These are phyloP conservation scores for Cerioporus squamosus DNA, from an alignment of 1,284 basidiomycete genomes.

Conservation along the genomic window DNA sequence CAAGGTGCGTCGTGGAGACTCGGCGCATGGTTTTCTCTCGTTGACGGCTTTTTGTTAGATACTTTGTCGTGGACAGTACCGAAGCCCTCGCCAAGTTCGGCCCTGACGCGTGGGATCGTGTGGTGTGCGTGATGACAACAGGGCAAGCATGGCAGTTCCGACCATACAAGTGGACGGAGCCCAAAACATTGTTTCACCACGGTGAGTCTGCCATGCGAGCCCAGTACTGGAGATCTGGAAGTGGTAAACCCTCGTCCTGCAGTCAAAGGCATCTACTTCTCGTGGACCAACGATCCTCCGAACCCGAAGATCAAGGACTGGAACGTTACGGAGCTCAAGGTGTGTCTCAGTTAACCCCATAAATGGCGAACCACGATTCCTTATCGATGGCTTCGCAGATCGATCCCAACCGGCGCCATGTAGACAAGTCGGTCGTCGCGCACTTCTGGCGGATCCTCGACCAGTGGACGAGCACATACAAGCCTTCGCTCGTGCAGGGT, in stretches of 20 bases:
- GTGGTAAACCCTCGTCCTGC: slow-evolving; percentile 6
- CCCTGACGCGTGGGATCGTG: slow-evolving; percentile 91
- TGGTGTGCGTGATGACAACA: slow-evolving; percentile 96
- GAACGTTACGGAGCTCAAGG: slow-evolving; percentile 95
- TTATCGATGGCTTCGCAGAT: slow-evolving; percentile 55
- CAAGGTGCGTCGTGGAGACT: slow-evolving; percentile 39
- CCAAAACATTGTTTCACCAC: slow-evolving; percentile 89
- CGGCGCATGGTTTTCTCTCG: background rate
- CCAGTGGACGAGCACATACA: slow-evolving; percentile 80
- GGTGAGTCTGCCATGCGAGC: slow-evolving; percentile 54
- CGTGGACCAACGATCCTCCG: slow-evolving; percentile 90
- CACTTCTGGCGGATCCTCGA: slow-evolving; percentile 95
- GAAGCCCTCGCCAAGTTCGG: slow-evolving; percentile 94
- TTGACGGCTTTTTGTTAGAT: slow-evolving; percentile 38
- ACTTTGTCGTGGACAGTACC: slow-evolving; percentile 90
- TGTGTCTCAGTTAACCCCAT: slow-evolving; percentile 34
- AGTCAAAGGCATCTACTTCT: slow-evolving; percentile 94
- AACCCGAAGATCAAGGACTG: slow-evolving; percentile 92
- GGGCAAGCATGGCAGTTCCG: slow-evolving; percentile 98
- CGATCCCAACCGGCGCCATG: slow-evolving; percentile 87
- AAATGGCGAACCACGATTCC: background rate
- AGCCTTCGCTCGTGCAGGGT: slow-evolving; percentile 68
- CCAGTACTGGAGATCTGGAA: background rate
- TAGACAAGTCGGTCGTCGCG: slow-evolving; percentile 94
- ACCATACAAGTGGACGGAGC: slow-evolving; percentile 95